Conservation (phyloP, 176 grass and related monocot species). For the Pontederia crassipes region DNA sequence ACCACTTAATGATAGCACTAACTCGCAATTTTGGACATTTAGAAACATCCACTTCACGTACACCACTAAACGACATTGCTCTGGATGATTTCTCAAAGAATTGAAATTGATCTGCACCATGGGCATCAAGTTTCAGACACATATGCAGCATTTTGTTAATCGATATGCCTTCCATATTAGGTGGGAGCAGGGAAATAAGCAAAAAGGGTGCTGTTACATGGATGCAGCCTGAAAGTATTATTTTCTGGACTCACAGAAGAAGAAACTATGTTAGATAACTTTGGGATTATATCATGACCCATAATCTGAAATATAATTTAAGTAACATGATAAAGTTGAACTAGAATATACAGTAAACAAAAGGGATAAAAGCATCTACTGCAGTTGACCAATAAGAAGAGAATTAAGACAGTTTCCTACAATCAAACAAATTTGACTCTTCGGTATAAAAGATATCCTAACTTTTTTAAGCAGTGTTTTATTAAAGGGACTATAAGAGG, state of each 20-base stretch:
- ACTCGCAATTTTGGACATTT: slow-evolving; percentile 53
- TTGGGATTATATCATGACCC: too few relatives aligned
- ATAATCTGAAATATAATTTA: too few relatives aligned
- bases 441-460: too few relatives aligned
- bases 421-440: too few relatives aligned
- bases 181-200: slow-evolving; percentile 33
- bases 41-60: slow-evolving; percentile 41
- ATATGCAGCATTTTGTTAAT: slow-evolving; percentile 32
- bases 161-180: slow-evolving; percentile 29
- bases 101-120: slow-evolving; percentile 15
- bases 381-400: too few relatives aligned
- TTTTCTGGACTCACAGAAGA: slow-evolving; percentile 41
- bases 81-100: slow-evolving; percentile 21
- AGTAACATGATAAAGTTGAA: too few relatives aligned
- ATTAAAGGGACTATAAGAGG: too few relatives aligned
- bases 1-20: slow-evolving; percentile 30
- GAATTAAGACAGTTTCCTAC: too few relatives aligned
- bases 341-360: too few relatives aligned
- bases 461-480: too few relatives aligned
- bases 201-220: slow-evolving; percentile 44
- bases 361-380: too few relatives aligned
- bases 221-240: slow-evolving; percentile 46
- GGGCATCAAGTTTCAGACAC: slow-evolving; percentile 11
- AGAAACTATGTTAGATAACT: background rate
- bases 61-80: slow-evolving; percentile 26